Evolutionary conservation across 176 grass and related monocot species (phyloP).

Genomic region (Dendrocalamus sinicus): DNA sequence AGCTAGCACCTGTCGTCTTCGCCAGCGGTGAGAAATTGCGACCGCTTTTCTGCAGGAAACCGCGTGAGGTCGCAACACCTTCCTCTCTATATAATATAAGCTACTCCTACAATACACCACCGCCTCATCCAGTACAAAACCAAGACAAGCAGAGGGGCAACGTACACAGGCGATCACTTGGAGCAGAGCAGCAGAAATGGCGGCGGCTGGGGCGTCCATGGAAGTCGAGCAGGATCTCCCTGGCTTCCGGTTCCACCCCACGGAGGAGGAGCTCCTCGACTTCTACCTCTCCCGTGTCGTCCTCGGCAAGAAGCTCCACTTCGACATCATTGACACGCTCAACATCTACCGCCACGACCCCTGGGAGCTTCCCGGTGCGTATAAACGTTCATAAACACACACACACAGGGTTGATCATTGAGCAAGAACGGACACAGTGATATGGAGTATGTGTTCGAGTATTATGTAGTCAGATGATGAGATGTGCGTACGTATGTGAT

Average conservation of each 20-base stretch:
- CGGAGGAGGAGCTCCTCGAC: conserved; percentile 85
- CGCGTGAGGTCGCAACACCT: conserved; percentile 34
- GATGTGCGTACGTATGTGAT: not conserved
- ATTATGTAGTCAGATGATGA: not conserved
- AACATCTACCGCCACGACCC: conserved; percentile 89
- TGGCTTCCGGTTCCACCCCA: conserved; percentile 89
- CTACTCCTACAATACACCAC: not conserved
- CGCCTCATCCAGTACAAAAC: not conserved
- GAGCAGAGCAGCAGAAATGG: not conserved
- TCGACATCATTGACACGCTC: conserved; percentile 81
- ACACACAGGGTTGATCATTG: not conserved
- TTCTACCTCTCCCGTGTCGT: conserved; percentile 72
- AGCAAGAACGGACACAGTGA: not conserved
- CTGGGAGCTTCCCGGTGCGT: conserved; percentile 82
- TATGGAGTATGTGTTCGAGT: not conserved
- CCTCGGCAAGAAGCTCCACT: conserved; percentile 67
- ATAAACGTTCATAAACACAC: not conserved
- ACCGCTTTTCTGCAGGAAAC: conserved; percentile 32
- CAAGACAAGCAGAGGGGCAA: not conserved
- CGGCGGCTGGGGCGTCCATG: conserved; percentile 31
- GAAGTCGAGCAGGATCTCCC: conserved; percentile 66
- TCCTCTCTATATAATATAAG: conserved; percentile 20
- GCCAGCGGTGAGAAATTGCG: not conserved
- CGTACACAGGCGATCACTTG: not conserved
- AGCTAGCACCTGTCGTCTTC: not conserved